Evolutionary conservation across 805 yeast species (phyloP).

Genomic region (Candida dajiaensis): DNA sequence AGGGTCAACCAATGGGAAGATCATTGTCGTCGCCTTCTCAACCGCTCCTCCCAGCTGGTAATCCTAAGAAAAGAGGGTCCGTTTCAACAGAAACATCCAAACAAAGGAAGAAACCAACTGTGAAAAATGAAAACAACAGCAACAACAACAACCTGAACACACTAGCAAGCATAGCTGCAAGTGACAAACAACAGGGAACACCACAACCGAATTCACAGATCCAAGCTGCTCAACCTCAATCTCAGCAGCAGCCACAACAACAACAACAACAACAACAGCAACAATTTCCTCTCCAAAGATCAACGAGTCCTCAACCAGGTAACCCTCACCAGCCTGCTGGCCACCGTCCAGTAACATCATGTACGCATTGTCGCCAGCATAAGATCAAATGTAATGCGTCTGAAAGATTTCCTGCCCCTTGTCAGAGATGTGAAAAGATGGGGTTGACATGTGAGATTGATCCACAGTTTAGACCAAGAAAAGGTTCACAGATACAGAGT

Average conservation of each 20-base stretch:
- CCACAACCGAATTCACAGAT: neutral
- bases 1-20: neutral
- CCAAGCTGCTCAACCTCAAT: neutral
- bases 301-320: neutral
- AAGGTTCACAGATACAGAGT: constrained; percentile 84
- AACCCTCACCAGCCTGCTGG: constrained; percentile 34
- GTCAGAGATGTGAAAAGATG: constrained; percentile 79
- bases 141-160: constrained; percentile 5
- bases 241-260: neutral
- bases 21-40: neutral
- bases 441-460: constrained; percentile 80
- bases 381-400: constrained; percentile 91
- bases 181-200: neutral
- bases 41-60: neutral
- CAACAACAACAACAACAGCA: neutral
- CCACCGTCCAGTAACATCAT: constrained; percentile 86
- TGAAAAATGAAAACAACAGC: neutral
- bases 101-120: constrained; percentile 1
- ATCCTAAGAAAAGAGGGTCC: neutral
- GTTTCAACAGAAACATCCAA: neutral
- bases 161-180: constrained; percentile 10
- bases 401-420: constrained; percentile 73
- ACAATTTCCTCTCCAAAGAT: neutral
- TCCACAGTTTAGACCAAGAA: constrained; percentile 85
- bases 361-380: constrained; percentile 92